Evolutionary conservation across 495 filamentous ascomycete species (phyloP).

Genomic region (Talaromyces wortmannii): DNA sequence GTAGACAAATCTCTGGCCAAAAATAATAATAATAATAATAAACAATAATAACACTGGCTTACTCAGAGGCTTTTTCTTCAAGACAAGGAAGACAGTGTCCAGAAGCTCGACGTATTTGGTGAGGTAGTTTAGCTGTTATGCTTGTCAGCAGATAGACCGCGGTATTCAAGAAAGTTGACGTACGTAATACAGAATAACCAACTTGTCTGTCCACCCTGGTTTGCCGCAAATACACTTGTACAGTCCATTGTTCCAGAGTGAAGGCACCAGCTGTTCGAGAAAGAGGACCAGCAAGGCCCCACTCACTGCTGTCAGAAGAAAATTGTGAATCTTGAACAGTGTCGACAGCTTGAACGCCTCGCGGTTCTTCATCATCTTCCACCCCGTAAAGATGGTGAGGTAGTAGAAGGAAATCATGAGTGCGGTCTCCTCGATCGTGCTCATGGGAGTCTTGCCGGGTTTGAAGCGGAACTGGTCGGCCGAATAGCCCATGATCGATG

Average conservation of each 20-base stretch:
- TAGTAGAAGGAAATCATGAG: conserved; percentile 57
- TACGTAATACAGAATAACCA: conserved; percentile 67
- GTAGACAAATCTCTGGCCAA: neutral
- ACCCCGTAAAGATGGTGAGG: conserved; percentile 65
- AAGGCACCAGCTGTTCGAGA: conserved; percentile 66
- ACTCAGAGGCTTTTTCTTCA: conserved; percentile 73
- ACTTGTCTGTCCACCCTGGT: conserved; percentile 64
- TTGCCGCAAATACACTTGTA: conserved; percentile 65
- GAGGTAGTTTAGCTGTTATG: conserved; percentile 57
- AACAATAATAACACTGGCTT: too few relatives aligned
- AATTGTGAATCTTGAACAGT: conserved; percentile 76
- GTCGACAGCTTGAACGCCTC: conserved; percentile 59
- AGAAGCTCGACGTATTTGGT: conserved; percentile 67
- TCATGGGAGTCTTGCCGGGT: conserved; percentile 51
- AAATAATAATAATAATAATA: too few relatives aligned
- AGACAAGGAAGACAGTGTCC: conserved; percentile 64
- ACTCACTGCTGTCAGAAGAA: conserved; percentile 68
- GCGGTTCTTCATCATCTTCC: conserved; percentile 65
- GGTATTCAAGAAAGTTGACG: conserved; percentile 12
- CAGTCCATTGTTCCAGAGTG: conserved; percentile 56
- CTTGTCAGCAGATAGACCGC: conserved; percentile 12
- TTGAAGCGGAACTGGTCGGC: conserved; percentile 55
- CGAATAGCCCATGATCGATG: conserved; percentile 54
- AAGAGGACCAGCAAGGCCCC: conserved; percentile 61
- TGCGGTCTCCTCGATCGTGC: conserved; percentile 50